Percentiles rank a stretch among this genome's conserved stretches.
These are phyloP conservation scores for Mycena alexandri DNA, from an alignment of 768 basidiomycete genomes.

Conservation along the genomic window DNA sequence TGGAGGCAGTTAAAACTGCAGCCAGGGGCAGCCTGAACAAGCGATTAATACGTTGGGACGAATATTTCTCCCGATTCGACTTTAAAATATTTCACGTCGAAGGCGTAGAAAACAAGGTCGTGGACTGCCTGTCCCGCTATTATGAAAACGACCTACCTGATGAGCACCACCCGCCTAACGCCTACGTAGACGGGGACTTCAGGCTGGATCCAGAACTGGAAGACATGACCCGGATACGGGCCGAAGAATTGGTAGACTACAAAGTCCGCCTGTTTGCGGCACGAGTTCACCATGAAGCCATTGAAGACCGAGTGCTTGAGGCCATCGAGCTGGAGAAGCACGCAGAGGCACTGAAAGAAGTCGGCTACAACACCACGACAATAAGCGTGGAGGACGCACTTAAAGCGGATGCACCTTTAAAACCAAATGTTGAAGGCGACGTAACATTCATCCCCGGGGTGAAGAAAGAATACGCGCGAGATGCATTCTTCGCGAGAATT, in stretches of 20 bases:
- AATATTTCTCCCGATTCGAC: slow-evolving; percentile 9
- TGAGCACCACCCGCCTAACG: neutral
- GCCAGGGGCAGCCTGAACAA: neutral
- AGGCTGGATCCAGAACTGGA: neutral
- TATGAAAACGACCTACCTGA: neutral
- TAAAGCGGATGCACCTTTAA: neutral
- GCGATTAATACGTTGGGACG: slow-evolving; percentile 1
- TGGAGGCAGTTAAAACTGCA: neutral
- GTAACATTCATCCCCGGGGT: neutral
- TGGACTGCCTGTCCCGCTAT: neutral
- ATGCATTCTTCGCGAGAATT: neutral
- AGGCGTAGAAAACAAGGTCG: neutral
- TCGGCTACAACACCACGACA: neutral
- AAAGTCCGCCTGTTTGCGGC: neutral
- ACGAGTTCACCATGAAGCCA: neutral
- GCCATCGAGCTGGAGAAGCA: neutral
- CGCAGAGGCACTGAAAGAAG: neutral
- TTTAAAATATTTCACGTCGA: neutral
- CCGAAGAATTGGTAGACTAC: neutral
- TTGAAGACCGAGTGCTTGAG: neutral
- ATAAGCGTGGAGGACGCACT: neutral
- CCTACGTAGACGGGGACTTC: neutral
- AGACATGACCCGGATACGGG: neutral
- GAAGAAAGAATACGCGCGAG: neutral
- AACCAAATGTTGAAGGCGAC: neutral